A percentile compares a stretch with the other conserved stretches of the same genome.
Evolutionary conservation across 192 early-diverging fungal genomes (phyloP).

Genomic region (Backusella australiensis): DNA sequence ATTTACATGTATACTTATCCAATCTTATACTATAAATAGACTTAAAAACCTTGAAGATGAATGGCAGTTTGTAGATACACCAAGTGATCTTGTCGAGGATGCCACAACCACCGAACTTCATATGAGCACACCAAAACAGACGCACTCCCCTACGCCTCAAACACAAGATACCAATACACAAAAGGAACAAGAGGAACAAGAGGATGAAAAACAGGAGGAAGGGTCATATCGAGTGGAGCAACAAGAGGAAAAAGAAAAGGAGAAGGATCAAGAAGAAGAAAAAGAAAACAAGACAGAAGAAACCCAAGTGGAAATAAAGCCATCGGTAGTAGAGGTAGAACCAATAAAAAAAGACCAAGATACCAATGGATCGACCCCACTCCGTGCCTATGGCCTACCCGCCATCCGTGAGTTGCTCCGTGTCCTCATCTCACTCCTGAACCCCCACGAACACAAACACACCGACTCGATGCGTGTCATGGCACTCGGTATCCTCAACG

Average conservation of each 20-base stretch:
- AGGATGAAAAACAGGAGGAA: neutral
- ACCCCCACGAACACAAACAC: slow-evolving; percentile 88
- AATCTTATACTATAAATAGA: slow-evolving; percentile 8
- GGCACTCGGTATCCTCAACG: slow-evolving; percentile 84
- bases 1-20: neutral
- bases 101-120: slow-evolving; percentile 5
- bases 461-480: slow-evolving; percentile 92
- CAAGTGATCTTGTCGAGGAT: slow-evolving; percentile 6
- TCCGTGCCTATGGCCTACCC: slow-evolving; percentile 72
- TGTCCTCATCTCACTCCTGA: slow-evolving; percentile 85
- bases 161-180: neutral
- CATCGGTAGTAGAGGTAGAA: neutral
- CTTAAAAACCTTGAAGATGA: slow-evolving; percentile 39
- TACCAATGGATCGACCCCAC: neutral
- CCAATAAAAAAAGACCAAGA: neutral
- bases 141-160: slow-evolving; percentile 16
- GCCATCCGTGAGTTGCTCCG: slow-evolving; percentile 88
- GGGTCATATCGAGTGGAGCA: no score
- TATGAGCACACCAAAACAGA: slow-evolving; percentile 31
- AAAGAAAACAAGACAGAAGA: neutral
- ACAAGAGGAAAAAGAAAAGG: neutral
- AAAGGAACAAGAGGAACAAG: neutral
- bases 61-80: slow-evolving; percentile 30
- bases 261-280: neutral
- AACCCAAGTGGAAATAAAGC: neutral